Base-by-base conservation (phyloP, 1,284 basidiomycete species). In the Heimioporus retisporus region DNA sequence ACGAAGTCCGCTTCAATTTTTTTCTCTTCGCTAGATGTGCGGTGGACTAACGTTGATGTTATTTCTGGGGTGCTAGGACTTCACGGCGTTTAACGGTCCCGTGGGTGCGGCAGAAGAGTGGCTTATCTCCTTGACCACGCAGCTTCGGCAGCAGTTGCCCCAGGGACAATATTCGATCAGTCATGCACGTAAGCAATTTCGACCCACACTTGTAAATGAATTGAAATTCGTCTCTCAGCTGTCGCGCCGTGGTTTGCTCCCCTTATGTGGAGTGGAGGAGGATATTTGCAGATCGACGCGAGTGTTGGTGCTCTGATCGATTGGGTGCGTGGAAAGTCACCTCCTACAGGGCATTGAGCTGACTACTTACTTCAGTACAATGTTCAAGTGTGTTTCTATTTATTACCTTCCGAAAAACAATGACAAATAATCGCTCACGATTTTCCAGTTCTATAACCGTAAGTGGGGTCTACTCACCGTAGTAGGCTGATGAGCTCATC, bases 371-470 rank as follows among this genome's bases (percentile, higher is more conserved):
- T 21, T 23, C 31, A 74, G 83, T 85, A 85, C 73, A 85, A 85
- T 67, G 73, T 85, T 48, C 83, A 84, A 73, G 82, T 83, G 50
- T 48, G 63, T n/a, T 19, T 18, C 46, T 23, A 11, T 28, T 59
- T 40, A 25, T 43, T 64, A 58, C 46, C 25, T 6, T 19, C 6
- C 21, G 10, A 14, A 5, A 7, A 23, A 7, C 13, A 40, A 50
- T 65, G 42, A 71, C 42, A 7, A 7, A 28, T 28, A 14, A 14
- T 46, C n/a, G 14, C 7, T 18, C n/a, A n/a, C 51, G 43, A 13
- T 25, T 23, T 6, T 51, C 31, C 28, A 89, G 83, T 90, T 90
- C 79, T 90, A 90, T 75, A 90, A 90, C 75, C 88, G 88, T 88
- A 68, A 68, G 82, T 76, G 4, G 21, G 23, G 35, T 2, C 15